phyloP scores from a whole-genome alignment of 176 grass and related monocot species.

The Dactylis glomerata region DNA sequence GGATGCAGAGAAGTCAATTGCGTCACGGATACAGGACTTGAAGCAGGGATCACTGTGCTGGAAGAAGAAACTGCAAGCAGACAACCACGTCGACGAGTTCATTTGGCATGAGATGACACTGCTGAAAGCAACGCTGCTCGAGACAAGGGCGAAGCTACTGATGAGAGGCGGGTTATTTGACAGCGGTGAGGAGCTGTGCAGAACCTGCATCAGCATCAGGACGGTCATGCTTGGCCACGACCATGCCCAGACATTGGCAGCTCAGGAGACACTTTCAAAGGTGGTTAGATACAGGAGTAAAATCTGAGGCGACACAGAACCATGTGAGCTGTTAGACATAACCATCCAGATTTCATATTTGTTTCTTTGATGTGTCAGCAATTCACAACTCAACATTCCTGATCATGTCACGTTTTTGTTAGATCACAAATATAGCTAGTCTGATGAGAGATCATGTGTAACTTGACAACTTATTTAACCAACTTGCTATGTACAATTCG shows the following conservation, averaged over 20 bases:
- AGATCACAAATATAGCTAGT: constrained; percentile 26
- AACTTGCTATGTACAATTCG: constrained; percentile 31
- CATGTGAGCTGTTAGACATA: background rate
- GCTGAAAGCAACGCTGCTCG: constrained; percentile 78
- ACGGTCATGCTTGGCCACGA: constrained; percentile 86
- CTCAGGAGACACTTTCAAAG: constrained; percentile 82
- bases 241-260: constrained; percentile 74
- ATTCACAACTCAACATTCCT: background rate
- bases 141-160: constrained; percentile 87
- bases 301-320: constrained; percentile 41
- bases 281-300: constrained; percentile 84
- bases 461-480: constrained; percentile 26
- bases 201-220: constrained; percentile 92
- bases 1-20: constrained; percentile 71
- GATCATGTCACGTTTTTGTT: constrained; percentile 20
- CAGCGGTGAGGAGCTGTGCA: constrained; percentile 73
- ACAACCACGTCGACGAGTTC: constrained; percentile 59
- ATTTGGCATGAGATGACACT: constrained; percentile 88
- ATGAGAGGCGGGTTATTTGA: constrained; percentile 78
- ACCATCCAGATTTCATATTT: background rate
- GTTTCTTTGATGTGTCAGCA: background rate
- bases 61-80: constrained; percentile 70
- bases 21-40: constrained; percentile 60
- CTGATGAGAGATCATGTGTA: constrained; percentile 9
- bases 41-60: constrained; percentile 61